Evolutionary conservation across 305 asterid genomes (phyloP), one percentile per base, ranked within the genome.

Genomic region (Fraxinus albicans): DNA sequence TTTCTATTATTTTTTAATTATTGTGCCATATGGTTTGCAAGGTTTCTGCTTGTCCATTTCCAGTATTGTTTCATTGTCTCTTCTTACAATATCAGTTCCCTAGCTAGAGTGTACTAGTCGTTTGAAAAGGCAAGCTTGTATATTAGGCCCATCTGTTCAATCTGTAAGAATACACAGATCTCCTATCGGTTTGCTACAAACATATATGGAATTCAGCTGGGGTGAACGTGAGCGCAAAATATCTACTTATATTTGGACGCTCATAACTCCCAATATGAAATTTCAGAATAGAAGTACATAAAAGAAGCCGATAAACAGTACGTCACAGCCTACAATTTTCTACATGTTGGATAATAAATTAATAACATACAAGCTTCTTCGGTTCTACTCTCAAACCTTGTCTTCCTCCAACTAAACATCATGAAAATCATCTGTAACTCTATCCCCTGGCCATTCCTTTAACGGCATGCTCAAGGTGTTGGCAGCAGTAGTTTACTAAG

Each of bases 401-500:
- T 70, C 76, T 9, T 69, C 15, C 76, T 70, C 7, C 23, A 31
- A 70, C 42, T 31, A 29, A 81, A 82, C 87, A 79, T 89, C 90
- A 23, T 83, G 88, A 60, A 78, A 84, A 81, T 83, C 55, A 82
- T 85, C 83, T 53, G 8, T 13, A 70, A 55, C 33, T 82, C 84
- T 83, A 86, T 74, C 87, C 88, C 74, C 89, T 86, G 25, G 83
- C 84, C 81, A 83, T 34, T 80, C 88, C 85, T 84, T 89, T 27
- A 86, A 76, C 63, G 75, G 87, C 91, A 29, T 83, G 69, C 73
- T 6, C 0, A 19, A n/a, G 89, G 85, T 77, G 75, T 13, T 53
- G 81, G n/a, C 87, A 83, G 42, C 36, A 82, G 65, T 83, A 13
- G 38, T 79, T 84, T 8, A 35, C 83, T 19, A 27, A 1, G 47